Evolutionary conservation across 495 filamentous ascomycete genomes (phyloP).

Genomic region (Articulospora tetracladia): DNA sequence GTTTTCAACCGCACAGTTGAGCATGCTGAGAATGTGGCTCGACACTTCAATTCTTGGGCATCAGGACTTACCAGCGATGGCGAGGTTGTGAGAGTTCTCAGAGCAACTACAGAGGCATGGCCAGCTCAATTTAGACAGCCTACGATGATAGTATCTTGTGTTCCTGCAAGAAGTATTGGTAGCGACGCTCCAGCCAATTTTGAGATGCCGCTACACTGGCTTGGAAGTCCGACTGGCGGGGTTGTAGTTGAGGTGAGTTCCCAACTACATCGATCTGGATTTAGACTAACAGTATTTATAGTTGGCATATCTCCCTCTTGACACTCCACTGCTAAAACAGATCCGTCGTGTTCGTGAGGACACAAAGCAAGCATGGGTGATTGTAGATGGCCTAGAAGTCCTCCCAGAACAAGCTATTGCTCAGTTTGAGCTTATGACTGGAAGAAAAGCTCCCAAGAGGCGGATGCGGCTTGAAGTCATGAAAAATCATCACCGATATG

Average conservation of each 20-base stretch:
- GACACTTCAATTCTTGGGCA: constrained; percentile 64
- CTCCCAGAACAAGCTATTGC: constrained; percentile 79
- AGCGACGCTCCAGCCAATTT: constrained; percentile 67
- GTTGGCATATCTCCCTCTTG: constrained; percentile 71
- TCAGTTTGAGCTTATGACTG: constrained; percentile 80
- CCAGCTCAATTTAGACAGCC: constrained; percentile 59
- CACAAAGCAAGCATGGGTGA: constrained; percentile 64
- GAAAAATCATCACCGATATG: constrained; percentile 40
- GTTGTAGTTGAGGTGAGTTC: constrained; percentile 66
- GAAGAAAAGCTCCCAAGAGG: constrained; percentile 70
- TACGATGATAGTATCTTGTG: constrained; percentile 73
- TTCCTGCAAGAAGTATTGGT: constrained; percentile 63
- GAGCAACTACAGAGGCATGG: constrained; percentile 59
- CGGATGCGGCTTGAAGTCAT: constrained; percentile 70
- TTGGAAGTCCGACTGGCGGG: constrained; percentile 72
- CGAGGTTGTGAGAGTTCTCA: constrained; percentile 56
- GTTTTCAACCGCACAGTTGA: constrained; percentile 65
- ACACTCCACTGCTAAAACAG: constrained; percentile 68
- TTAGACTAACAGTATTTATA: constrained; percentile 18
- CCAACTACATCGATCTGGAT: not conserved
- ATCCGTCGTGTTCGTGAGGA: constrained; percentile 54
- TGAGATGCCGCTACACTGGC: constrained; percentile 70
- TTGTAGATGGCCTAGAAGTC: constrained; percentile 77
- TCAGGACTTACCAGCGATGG: constrained; percentile 39
- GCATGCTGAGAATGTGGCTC: constrained; percentile 58